These are phyloP conservation scores for Echinosophora koreensis DNA, from an alignment of 306 rosid genomes.

Conservation along the genomic window DNA sequence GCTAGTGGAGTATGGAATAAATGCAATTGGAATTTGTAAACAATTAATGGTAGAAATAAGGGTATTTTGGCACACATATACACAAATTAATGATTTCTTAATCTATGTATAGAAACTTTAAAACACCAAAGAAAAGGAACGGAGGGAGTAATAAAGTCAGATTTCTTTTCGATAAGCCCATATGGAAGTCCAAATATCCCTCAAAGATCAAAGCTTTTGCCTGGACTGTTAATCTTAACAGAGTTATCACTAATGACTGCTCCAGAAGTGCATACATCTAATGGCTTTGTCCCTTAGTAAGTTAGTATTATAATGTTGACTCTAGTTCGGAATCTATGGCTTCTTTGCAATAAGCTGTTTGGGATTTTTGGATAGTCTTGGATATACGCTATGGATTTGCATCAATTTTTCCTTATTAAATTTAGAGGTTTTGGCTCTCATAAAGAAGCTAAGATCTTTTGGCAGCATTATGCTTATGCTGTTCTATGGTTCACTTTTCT, in stretches of 20 bases:
- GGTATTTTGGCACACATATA: too few relatives aligned
- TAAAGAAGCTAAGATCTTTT: background rate
- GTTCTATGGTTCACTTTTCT: background rate
- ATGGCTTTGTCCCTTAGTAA: background rate
- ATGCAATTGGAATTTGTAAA: too few relatives aligned
- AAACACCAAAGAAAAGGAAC: too few relatives aligned
- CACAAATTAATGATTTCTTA: too few relatives aligned
- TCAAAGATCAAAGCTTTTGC: background rate
- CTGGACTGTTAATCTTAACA: background rate
- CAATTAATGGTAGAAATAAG: too few relatives aligned
- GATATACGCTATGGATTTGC: background rate
- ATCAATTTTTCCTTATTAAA: background rate
- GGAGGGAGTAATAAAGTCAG: background rate
- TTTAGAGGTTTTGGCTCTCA: background rate
- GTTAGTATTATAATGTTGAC: background rate
- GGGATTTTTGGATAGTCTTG: background rate
- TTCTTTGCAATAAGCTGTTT: background rate
- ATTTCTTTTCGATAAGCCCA: background rate
- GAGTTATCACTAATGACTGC: background rate
- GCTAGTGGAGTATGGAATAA: too few relatives aligned
- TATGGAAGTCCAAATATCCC: background rate
- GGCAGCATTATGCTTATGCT: background rate
- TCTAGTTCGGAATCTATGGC: background rate
- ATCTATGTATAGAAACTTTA: too few relatives aligned
- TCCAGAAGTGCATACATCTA: background rate